Conservation (phyloP, 2,329 filamentous ascomycete species). For the Thielaviopsis euricoi region DNA sequence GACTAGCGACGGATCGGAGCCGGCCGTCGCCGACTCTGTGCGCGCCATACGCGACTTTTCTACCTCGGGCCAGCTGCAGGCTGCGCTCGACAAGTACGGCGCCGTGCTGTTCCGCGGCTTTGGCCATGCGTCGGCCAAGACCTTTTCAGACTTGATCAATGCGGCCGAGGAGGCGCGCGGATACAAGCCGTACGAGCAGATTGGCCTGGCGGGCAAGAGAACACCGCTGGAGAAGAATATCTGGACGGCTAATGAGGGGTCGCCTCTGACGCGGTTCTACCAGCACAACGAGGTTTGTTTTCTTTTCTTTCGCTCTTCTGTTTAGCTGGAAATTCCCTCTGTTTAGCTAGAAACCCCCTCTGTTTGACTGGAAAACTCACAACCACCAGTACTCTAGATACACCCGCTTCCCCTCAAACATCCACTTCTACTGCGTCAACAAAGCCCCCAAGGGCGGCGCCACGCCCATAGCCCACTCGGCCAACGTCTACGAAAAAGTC, state of each 20-base stretch:
- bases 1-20: not conserved
- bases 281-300: slow-evolving; percentile 13
- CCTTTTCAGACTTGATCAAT: slow-evolving; percentile 13
- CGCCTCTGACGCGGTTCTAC: slow-evolving; percentile 13
- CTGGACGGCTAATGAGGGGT: slow-evolving; percentile 14
- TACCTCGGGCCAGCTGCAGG: slow-evolving; percentile 11
- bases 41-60: slow-evolving; percentile 5
- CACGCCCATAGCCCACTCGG: slow-evolving; percentile 11
- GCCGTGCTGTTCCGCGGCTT: slow-evolving; percentile 12
- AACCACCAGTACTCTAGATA: slow-evolving; percentile 12
- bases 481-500: slow-evolving; percentile 11
- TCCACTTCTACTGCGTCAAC: slow-evolving; percentile 13
- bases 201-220: slow-evolving; percentile 13
- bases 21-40: slow-evolving; percentile 4
- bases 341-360: too few relatives aligned
- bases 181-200: slow-evolving; percentile 18
- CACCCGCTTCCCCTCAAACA: slow-evolving; percentile 12
- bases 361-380: too few relatives aligned
- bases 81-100: slow-evolving; percentile 9
- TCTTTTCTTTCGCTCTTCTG: not conserved
- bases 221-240: slow-evolving; percentile 12
- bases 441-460: slow-evolving; percentile 12
- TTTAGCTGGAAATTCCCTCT: too few relatives aligned
- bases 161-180: slow-evolving; percentile 11
- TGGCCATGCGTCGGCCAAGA: slow-evolving; percentile 11